Evolutionary conservation across 1,284 basidiomycete species (phyloP).

Genomic region (Trametes sp.): DNA sequence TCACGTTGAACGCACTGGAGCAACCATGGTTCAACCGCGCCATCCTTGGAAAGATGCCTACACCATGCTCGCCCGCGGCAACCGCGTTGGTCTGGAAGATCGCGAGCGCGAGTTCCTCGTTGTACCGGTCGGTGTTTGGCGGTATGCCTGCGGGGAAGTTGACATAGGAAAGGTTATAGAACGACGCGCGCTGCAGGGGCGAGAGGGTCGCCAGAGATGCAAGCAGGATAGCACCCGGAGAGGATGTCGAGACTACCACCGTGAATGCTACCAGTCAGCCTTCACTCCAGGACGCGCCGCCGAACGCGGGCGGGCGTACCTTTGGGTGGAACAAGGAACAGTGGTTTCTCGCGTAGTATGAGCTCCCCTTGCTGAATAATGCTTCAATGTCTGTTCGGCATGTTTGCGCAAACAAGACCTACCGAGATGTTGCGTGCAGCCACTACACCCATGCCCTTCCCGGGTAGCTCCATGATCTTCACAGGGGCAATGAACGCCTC

Average conservation of each 20-base stretch:
- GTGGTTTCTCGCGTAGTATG: constrained; percentile 59
- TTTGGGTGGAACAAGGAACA: constrained; percentile 57
- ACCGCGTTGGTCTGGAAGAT: constrained; percentile 74
- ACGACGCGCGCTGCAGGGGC: constrained; percentile 45
- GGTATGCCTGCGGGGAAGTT: constrained; percentile 51
- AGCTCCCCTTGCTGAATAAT: constrained; percentile 60
- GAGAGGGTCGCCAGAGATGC: constrained; percentile 45
- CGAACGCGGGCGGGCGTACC: constrained; percentile 45
- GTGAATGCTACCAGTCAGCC: not conserved
- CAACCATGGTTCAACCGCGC: constrained; percentile 72
- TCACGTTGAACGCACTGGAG: constrained; percentile 66
- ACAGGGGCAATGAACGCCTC: constrained; percentile 30
- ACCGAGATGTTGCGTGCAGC: constrained; percentile 49
- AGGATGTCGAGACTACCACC: constrained; percentile 45
- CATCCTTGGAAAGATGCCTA: constrained; percentile 67
- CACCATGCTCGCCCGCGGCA: constrained; percentile 49
- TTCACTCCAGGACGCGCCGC: not conserved
- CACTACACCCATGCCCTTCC: constrained; percentile 50
- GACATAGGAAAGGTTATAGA: constrained; percentile 63
- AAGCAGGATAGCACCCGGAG: constrained; percentile 53
- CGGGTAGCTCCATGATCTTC: constrained; percentile 46
- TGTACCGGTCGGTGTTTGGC: constrained; percentile 43
- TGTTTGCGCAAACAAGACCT: constrained; percentile 9
- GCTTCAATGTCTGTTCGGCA: not conserved
- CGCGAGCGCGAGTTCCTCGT: constrained; percentile 57